These are phyloP conservation scores for Xanthoparmelia taractica DNA, from an alignment of 495 filamentous ascomycete species.

Conservation along the genomic window DNA sequence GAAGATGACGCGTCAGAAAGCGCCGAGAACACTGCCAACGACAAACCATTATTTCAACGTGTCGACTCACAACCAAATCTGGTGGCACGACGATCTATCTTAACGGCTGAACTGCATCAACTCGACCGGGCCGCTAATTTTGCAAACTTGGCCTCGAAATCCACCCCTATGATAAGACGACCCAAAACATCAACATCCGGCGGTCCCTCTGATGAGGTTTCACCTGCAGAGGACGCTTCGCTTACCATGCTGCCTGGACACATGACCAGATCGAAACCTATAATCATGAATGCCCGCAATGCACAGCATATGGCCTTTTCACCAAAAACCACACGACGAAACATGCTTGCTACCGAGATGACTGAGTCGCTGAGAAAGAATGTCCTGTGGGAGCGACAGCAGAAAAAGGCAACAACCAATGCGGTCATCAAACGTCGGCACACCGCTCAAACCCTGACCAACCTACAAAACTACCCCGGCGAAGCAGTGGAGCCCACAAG, in stretches of 20 bases:
- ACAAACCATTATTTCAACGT: slow-evolving; percentile 63
- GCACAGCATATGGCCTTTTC: slow-evolving; percentile 65
- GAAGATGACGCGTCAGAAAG: slow-evolving; percentile 89
- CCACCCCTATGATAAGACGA: slow-evolving; percentile 74
- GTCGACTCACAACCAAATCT: slow-evolving; percentile 85
- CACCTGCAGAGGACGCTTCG: slow-evolving; percentile 62
- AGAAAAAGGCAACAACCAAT: slow-evolving; percentile 81
- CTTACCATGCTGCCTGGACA: slow-evolving; percentile 68
- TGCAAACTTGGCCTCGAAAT: slow-evolving; percentile 61
- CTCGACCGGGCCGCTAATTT: slow-evolving; percentile 58
- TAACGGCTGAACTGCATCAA: slow-evolving; percentile 83
- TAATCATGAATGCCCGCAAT: slow-evolving; percentile 68
- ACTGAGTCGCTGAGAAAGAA: slow-evolving; percentile 71
- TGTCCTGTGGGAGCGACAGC: slow-evolving; percentile 78
- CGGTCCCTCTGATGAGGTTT: slow-evolving; percentile 63
- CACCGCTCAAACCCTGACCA: slow-evolving; percentile 81
- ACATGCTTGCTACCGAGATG: slow-evolving; percentile 94
- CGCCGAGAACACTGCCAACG: slow-evolving; percentile 70
- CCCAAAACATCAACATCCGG: slow-evolving; percentile 65
- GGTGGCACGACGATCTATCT: slow-evolving; percentile 74
- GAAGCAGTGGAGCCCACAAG: slow-evolving; percentile 34
- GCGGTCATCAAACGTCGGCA: slow-evolving; percentile 87
- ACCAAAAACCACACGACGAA: slow-evolving; percentile 83
- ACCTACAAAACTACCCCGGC: slow-evolving; percentile 66
- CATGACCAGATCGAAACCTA: slow-evolving; percentile 75